A percentile compares a stretch with the other conserved stretches of the same genome.
phyloP scores from a whole-genome alignment of 208 protist species.

The Entamoeba histolytica region DNA sequence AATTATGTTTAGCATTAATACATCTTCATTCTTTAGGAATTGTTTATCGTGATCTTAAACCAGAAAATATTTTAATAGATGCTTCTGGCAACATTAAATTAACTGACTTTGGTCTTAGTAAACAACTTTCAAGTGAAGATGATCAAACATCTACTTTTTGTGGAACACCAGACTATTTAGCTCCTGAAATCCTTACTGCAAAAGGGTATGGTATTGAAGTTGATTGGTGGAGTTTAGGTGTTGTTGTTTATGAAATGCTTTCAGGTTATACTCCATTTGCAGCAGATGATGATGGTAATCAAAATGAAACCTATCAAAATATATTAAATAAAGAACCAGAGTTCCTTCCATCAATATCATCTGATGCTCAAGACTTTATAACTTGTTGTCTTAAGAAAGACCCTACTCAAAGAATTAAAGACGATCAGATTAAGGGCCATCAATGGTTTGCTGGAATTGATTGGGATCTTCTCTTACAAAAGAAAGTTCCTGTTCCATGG shows the following conservation, averaged over 20 bases:
- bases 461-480: constrained; percentile 45
- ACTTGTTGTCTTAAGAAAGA: background rate
- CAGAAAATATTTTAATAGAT: constrained; percentile 34
- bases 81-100: constrained; percentile 35
- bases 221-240: constrained; percentile 83
- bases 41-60: constrained; percentile 39
- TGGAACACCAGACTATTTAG: constrained; percentile 1
- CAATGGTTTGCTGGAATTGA: constrained; percentile 74
- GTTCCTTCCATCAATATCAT: constrained; percentile 38
- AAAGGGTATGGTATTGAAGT: constrained; percentile 68
- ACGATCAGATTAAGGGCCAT: constrained; percentile 63
- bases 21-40: constrained; percentile 31
- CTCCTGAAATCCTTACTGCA: constrained; percentile 68
- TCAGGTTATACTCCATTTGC: constrained; percentile 56
- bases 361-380: background rate
- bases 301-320: constrained; percentile 58
- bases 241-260: constrained; percentile 65
- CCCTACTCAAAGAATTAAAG: background rate
- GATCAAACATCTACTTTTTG: constrained; percentile 14
- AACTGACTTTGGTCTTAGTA: background rate
- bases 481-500: background rate
- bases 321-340: constrained; percentile 51
- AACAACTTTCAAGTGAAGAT: background rate
- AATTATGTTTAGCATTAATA: constrained; percentile 37
- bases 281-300: constrained; percentile 39